A percentile compares a stretch with the other conserved stretches of the same genome.
Conservation (phyloP, 1,284 basidiomycete genomes). For the Ganoderma resinaceum region DNA sequence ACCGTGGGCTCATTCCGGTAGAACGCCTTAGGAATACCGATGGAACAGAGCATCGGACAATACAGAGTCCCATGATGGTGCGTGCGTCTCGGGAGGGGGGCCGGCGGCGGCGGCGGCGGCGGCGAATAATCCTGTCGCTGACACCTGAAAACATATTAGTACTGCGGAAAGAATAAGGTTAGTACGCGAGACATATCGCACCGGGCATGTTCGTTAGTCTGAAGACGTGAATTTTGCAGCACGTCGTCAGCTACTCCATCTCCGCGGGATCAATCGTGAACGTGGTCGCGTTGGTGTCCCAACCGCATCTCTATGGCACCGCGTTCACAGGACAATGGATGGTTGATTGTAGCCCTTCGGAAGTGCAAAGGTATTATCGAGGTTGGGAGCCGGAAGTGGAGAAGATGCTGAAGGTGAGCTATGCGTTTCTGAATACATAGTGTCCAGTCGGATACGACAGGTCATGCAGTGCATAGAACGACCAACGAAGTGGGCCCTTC, state of each 20-base stretch:
- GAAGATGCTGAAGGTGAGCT: slow-evolving; percentile 38
- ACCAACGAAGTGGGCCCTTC: slow-evolving; percentile 43
- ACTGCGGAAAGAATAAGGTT: slow-evolving; percentile 43
- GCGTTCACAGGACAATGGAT: slow-evolving; percentile 39
- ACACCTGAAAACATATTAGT: slow-evolving; percentile 27
- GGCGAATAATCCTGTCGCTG: neutral
- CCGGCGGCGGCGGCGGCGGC: too few species aligned
- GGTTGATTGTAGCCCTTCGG: slow-evolving; percentile 32
- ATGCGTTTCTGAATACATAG: neutral
- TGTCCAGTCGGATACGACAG: neutral
- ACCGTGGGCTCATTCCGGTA: slow-evolving; percentile 33
- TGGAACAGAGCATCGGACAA: slow-evolving; percentile 34
- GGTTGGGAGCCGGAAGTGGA: slow-evolving; percentile 44
- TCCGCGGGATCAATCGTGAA: slow-evolving; percentile 41
- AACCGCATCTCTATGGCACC: slow-evolving; percentile 36
- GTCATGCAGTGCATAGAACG: slow-evolving; percentile 37
- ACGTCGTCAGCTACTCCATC: slow-evolving; percentile 43
- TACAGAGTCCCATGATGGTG: slow-evolving; percentile 42
- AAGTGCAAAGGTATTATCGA: slow-evolving; percentile 36
- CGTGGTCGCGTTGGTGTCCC: slow-evolving; percentile 38
- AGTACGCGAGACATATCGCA: neutral
- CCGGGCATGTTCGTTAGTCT: neutral
- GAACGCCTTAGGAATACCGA: slow-evolving; percentile 19
- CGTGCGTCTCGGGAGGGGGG: slow-evolving; percentile 4
- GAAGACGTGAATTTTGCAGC: slow-evolving; percentile 29